Percentiles rank a stretch among this genome's conserved stretches.
phyloP scores from a whole-genome alignment of 441 rosid genomes.

The Gossypium laxum region DNA sequence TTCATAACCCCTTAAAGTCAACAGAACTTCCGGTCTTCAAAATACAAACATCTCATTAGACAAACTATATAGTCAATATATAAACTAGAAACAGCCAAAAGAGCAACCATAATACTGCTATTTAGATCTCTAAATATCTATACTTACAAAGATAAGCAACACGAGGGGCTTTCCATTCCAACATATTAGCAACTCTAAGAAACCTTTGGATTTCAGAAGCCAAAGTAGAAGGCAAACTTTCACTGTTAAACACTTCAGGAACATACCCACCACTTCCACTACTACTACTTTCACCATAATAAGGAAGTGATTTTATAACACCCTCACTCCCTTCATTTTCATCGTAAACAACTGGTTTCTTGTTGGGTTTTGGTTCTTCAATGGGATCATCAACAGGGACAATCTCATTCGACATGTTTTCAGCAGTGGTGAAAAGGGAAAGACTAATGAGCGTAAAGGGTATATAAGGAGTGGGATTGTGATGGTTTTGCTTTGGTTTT shows the following conservation, averaged over 20 bases:
- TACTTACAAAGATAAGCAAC: constrained; percentile 69
- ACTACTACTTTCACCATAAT: constrained; percentile 17
- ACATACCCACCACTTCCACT: constrained; percentile 21
- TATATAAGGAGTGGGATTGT: constrained; percentile 11
- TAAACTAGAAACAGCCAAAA: neutral
- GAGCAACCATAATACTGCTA: neutral
- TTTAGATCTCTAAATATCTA: neutral
- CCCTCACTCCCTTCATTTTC: constrained; percentile 11
- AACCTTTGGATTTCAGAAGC: constrained; percentile 67
- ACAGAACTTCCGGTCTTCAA: neutral
- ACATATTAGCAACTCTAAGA: constrained; percentile 78
- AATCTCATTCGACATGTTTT: constrained; percentile 56
- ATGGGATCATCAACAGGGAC: constrained; percentile 60
- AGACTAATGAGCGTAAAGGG: constrained; percentile 10
- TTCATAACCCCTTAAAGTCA: neutral
- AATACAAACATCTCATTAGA: neutral
- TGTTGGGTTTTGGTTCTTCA: constrained; percentile 9
- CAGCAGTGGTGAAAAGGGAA: neutral
- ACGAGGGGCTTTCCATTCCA: constrained; percentile 62
- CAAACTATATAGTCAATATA: neutral
- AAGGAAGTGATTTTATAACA: constrained; percentile 39
- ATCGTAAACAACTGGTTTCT: constrained; percentile 10
- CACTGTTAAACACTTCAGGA: constrained; percentile 72
- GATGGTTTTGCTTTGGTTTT: neutral
- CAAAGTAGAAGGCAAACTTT: constrained; percentile 69